A percentile compares a stretch with the other conserved stretches of the same genome.
phyloP scores from a whole-genome alignment of 2,329 filamentous ascomycete species.

The Paraphaeosphaeria minitans region DNA sequence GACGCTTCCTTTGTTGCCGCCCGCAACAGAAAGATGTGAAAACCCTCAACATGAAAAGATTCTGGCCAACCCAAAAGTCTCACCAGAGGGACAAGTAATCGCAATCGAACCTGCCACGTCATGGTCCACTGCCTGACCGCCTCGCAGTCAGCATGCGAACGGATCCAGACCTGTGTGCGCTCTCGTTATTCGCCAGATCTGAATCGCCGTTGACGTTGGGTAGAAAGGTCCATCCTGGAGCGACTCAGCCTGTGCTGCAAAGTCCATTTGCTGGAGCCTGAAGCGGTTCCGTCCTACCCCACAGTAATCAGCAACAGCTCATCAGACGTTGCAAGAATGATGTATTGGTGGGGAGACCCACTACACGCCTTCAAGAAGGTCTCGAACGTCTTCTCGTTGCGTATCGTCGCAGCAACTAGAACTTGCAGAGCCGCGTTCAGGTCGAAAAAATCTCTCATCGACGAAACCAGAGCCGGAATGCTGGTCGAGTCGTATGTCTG shows the following conservation, averaged over 20 bases:
- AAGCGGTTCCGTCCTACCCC: conserved; percentile 48
- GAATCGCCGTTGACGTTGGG: conserved; percentile 63
- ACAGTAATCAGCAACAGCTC: conserved; percentile 43
- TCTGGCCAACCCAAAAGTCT: conserved; percentile 9
- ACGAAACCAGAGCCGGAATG: conserved; percentile 68
- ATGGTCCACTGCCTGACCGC: conserved; percentile 12
- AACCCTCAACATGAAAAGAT: conserved; percentile 23
- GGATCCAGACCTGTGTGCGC: conserved; percentile 23
- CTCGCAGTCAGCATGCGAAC: conserved; percentile 32
- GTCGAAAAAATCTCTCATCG: conserved; percentile 65
- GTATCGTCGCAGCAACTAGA: conserved; percentile 71
- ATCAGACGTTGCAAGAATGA: conserved; percentile 26
- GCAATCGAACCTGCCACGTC: conserved; percentile 29
- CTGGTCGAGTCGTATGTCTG: conserved; percentile 72
- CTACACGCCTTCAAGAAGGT: conserved; percentile 66
- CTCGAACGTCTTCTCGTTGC: conserved; percentile 72
- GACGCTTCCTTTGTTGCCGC: conserved; percentile 19
- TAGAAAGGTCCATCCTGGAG: conserved; percentile 69
- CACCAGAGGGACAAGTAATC: conserved; percentile 17
- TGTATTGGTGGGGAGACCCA: conserved; percentile 45
- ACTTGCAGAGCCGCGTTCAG: conserved; percentile 63
- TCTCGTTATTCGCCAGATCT: conserved; percentile 56
- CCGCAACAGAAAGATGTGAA: neutral
- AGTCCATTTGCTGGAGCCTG: conserved; percentile 38
- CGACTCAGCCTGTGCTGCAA: conserved; percentile 36